Evolutionary conservation across 2,329 filamentous ascomycete genomes (phyloP).

Genomic region (Aspergillus costaricaensis): DNA sequence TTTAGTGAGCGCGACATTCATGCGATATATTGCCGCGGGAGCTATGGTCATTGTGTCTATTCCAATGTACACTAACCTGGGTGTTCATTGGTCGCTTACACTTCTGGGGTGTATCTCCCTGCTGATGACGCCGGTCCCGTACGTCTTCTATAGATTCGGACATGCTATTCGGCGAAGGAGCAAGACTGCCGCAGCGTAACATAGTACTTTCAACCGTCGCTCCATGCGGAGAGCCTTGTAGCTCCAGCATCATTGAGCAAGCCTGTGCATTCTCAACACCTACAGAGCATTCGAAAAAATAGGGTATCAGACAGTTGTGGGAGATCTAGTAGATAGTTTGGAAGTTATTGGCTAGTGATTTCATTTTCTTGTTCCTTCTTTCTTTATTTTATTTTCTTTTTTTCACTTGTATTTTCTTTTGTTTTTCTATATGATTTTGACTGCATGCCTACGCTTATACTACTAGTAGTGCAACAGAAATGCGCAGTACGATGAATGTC

Average conservation of each 20-base stretch:
- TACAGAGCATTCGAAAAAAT: neutral
- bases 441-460: too few relatives aligned
- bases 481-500: too few relatives aligned
- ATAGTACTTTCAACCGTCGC: too few relatives aligned
- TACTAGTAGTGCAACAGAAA: too few relatives aligned
- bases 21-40: slow-evolving; percentile 42
- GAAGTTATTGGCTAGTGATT: too few relatives aligned
- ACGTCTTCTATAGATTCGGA: slow-evolving; percentile 41
- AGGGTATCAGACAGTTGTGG: too few relatives aligned
- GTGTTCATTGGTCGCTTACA: slow-evolving; percentile 44
- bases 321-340: too few relatives aligned
- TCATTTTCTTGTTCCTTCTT: too few relatives aligned
- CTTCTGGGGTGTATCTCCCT: slow-evolving; percentile 41
- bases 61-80: slow-evolving; percentile 43
- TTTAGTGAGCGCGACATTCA: slow-evolving; percentile 44
- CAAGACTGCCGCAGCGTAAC: neutral
- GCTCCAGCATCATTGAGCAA: neutral
- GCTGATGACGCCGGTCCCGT: slow-evolving; percentile 47
- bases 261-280: neutral
- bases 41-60: slow-evolving; percentile 37
- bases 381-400: too few relatives aligned
- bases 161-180: slow-evolving; percentile 19
- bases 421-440: too few relatives aligned
- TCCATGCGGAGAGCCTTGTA: too few relatives aligned
- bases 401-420: too few relatives aligned